Conservation (phyloP, 257 asterid species). For the Capsicum pubescens region DNA sequence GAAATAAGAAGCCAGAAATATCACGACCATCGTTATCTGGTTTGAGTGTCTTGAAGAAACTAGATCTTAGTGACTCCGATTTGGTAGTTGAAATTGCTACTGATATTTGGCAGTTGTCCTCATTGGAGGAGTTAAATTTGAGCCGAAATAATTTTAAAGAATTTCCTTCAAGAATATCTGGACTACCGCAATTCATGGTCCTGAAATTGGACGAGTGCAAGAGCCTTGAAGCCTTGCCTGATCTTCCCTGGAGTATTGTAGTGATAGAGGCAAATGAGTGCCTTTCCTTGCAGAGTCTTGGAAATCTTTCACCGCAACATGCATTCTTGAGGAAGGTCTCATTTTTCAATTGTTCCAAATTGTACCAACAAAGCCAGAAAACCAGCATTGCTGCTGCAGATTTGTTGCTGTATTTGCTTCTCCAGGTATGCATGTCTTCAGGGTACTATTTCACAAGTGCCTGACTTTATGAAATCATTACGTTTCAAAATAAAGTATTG, state of each 20-base stretch:
- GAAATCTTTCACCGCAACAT: conserved; percentile 27
- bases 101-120: conserved; percentile 23
- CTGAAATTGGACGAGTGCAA: conserved; percentile 31
- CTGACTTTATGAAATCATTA: not conserved
- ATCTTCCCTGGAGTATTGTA: conserved; percentile 33
- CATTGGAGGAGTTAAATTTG: conserved; percentile 35
- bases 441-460: not conserved
- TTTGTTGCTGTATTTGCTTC: conserved; percentile 25
- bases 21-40: conserved; percentile 28
- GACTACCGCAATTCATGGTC: conserved; percentile 24
- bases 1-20: conserved; percentile 5
- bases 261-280: conserved; percentile 34
- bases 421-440: conserved; percentile 26
- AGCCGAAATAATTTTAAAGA: conserved; percentile 19
- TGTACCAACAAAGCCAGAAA: not conserved
- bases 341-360: conserved; percentile 8
- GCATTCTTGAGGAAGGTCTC: conserved; percentile 32
- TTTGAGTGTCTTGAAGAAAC: conserved; percentile 21
- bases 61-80: conserved; percentile 30
- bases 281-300: conserved; percentile 15
- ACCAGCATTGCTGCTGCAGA: conserved; percentile 17
- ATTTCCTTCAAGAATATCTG: conserved; percentile 30
- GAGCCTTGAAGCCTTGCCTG: conserved; percentile 29
- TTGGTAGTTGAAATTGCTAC: conserved; percentile 20
- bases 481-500: not conserved